phyloP scores from a whole-genome alignment of 495 filamentous ascomycete species.

The Delitschia confertaspora region DNA sequence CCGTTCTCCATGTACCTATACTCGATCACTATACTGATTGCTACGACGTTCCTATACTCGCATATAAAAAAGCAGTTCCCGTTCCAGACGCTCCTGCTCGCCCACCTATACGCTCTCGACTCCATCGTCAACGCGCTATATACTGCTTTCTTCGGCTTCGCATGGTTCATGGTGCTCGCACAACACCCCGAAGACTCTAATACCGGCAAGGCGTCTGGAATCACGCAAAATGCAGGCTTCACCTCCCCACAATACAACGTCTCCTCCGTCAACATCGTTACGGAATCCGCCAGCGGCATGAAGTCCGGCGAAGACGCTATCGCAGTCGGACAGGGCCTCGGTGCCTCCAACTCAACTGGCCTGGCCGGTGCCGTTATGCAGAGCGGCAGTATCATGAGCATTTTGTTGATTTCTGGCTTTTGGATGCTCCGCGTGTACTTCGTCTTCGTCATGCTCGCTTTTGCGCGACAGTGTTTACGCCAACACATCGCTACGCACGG shows the following conservation, averaged over 20 bases:
- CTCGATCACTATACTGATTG: conserved; percentile 57
- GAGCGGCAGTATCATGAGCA: conserved; percentile 63
- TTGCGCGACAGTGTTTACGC: conserved; percentile 63
- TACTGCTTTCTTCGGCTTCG: conserved; percentile 67
- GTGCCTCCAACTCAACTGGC: conserved; percentile 14
- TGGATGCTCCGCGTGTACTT: conserved; percentile 71
- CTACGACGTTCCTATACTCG: conserved; percentile 54
- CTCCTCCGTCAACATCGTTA: conserved; percentile 42
- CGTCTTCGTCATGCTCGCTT: conserved; percentile 67
- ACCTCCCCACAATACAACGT: conserved; percentile 58
- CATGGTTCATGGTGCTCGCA: conserved; percentile 70
- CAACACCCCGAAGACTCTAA: conserved; percentile 36
- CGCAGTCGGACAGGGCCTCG: conserved; percentile 37
- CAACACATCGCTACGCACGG: conserved; percentile 36
- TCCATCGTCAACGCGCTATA: conserved; percentile 66
- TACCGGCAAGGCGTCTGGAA: conserved; percentile 38
- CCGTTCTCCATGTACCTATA: conserved; percentile 60
- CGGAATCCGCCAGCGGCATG: conserved; percentile 37
- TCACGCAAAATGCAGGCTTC: conserved; percentile 60
- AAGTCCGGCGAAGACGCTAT: conserved; percentile 44
- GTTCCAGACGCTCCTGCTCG: conserved; percentile 32
- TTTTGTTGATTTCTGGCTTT: conserved; percentile 60
- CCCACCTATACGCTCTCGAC: conserved; percentile 64
- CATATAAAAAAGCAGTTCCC: conserved; percentile 37
- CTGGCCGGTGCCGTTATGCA: conserved; percentile 49